Evolutionary conservation across 2,329 filamentous ascomycete genomes (phyloP).

Genomic region (Sporothrix schenckii): DNA sequence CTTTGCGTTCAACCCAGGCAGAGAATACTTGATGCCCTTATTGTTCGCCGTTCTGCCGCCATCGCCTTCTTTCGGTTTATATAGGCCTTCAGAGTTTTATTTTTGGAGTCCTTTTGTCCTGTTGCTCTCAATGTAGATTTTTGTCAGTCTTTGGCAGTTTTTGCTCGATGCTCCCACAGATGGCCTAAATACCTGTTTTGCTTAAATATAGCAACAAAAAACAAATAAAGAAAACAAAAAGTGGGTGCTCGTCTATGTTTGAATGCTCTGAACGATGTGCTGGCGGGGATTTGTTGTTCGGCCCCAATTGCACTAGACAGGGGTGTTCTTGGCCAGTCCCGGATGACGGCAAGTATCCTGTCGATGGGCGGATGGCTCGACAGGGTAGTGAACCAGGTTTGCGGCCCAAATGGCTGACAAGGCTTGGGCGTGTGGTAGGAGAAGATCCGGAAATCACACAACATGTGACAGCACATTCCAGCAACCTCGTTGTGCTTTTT

Average conservation of each 20-base stretch:
- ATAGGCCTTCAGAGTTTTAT: background rate
- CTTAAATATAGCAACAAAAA: constrained; percentile 31
- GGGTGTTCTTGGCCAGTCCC: constrained; percentile 2
- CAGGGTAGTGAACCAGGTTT: constrained; percentile 7
- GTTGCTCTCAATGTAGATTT: background rate
- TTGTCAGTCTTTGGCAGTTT: background rate
- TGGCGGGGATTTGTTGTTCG: constrained; percentile 17
- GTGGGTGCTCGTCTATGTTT: constrained; percentile 2
- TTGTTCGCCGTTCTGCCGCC: no score
- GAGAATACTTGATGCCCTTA: background rate
- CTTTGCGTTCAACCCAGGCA: background rate
- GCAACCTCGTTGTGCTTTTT: background rate
- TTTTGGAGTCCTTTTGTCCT: background rate
- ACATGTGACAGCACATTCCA: constrained; percentile 21
- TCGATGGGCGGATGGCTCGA: background rate
- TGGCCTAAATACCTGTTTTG: constrained; percentile 12
- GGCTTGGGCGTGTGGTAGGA: background rate
- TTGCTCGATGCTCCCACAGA: background rate
- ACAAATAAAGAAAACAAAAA: constrained; percentile 8
- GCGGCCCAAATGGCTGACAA: background rate
- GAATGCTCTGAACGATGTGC: background rate
- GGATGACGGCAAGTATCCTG: constrained; percentile 1
- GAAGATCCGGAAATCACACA: background rate
- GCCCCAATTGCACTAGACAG: constrained; percentile 25
- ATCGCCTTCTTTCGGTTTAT: background rate